phyloP scores from a whole-genome alignment of 176 grass and related monocot genomes.

The Leersia perrieri region DNA sequence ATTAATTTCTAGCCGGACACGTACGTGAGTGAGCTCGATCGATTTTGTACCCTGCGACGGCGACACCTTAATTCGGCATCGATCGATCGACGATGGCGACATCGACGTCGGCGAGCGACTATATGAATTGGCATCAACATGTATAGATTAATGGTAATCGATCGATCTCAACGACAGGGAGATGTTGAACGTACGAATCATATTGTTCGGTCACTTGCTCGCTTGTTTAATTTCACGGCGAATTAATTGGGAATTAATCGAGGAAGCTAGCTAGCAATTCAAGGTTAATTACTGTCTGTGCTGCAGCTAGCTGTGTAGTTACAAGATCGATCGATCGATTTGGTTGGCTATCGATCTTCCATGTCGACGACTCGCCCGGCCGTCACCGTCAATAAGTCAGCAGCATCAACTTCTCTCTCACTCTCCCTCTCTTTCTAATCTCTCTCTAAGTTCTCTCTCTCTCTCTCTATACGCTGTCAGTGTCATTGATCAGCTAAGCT shows the following conservation, averaged over 20 bases:
- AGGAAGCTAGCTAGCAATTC: neutral
- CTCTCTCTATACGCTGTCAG: neutral
- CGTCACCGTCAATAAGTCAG: neutral
- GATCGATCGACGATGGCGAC: neutral
- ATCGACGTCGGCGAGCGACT: slow-evolving; percentile 2
- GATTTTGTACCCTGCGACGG: neutral
- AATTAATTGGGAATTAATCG: neutral
- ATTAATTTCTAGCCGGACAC: neutral
- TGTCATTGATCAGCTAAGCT: neutral
- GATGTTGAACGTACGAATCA: neutral
- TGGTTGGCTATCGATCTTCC: slow-evolving; percentile 10
- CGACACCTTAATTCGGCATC: too few species aligned
- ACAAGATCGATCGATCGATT: too few species aligned
- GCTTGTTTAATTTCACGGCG: neutral
- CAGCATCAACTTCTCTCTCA: neutral
- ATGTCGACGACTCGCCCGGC: slow-evolving; percentile 16
- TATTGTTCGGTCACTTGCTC: neutral
- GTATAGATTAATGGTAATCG: neutral
- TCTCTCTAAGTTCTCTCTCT: too few species aligned
- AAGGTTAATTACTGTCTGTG: neutral
- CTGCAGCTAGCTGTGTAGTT: too few species aligned
- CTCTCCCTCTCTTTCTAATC: neutral
- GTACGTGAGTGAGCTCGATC: neutral
- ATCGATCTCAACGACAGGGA: neutral
- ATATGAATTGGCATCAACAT: neutral